Evolutionary conservation across 1,139 yeast species (phyloP), one percentile per base, ranked within the genome.

Genomic region (Candida buenavistaensis): DNA sequence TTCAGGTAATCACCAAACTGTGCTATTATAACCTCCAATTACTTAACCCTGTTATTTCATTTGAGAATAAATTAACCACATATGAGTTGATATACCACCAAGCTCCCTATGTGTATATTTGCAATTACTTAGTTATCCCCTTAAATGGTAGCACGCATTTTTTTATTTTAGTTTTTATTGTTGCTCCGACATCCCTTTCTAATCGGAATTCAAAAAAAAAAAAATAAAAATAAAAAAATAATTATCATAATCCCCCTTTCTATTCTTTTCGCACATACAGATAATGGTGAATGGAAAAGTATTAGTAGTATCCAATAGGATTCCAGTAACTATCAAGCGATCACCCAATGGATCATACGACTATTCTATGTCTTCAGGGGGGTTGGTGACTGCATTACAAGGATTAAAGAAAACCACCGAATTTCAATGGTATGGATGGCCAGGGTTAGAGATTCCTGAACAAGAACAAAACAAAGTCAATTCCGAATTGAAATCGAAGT

Each of bases 341-440:
- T 71, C 75, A n/a, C 50, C 62, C 4, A 63, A 65, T 23, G 89
- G 86, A 1, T 70, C 80, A 31, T 85, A 84, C 48, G 76, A 75
- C 37, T 82, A 82, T 52, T 67, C 81, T 35, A 87, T 92, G 97
- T 89, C 97, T 9, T 86, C 96, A 3, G 99, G 99, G 12, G 99
- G 99, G 1, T 74, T 94, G 35, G 98, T 94, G 21, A 88, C 97
- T 1, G 98, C 97, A 0, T 67, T 94, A 28, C 95, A 90, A 51
- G 97, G 98, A 1, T 67, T 94, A 38, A 87, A 88, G 58, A 86
- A 87, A 51, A 66, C 82, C 9, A 82, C 92, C 10, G 83, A 85
- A 41, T 92, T 92, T 62, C 94, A 87, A 56, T 94, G 99, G 99
- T 80, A 87, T 50, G 99, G 99, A 13, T 94, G 99, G 99, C 96